Conservation (phyloP, 352 stramenopile genomes). For the Globisporangium nodosum region DNA sequence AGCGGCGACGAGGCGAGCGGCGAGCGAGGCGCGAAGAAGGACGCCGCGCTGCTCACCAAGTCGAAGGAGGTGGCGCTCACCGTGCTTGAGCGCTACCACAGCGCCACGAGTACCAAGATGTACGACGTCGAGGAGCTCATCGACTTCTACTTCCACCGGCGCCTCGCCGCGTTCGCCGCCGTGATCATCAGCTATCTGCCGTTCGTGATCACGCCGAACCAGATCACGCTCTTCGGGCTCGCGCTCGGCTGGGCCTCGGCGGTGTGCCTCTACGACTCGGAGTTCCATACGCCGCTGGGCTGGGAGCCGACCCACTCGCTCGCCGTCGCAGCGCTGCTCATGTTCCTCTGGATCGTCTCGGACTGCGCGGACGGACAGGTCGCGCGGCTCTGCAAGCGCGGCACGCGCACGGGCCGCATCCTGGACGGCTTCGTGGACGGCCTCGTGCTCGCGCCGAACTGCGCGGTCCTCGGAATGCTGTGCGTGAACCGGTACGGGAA, state of each 20-base stretch:
- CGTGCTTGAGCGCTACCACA: conserved; percentile 62
- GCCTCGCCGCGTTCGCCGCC: conserved; percentile 59
- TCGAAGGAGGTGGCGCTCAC: conserved; percentile 26
- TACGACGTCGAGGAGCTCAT: conserved; percentile 85
- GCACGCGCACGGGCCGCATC: conserved; percentile 76
- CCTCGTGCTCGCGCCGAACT: conserved; percentile 72
- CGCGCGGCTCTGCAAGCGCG: conserved; percentile 74
- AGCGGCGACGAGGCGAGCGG: conserved; percentile 32
- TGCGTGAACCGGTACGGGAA: conserved; percentile 52
- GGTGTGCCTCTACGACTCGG: conserved; percentile 72
- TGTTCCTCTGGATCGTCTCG: conserved; percentile 85
- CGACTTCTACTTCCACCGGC: conserved; percentile 81
- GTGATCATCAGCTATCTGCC: conserved; percentile 81
- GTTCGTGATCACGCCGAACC: conserved; percentile 81
- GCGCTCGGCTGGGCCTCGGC: conserved; percentile 63
- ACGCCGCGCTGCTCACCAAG: conserved; percentile 19
- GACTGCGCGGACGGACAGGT: conserved; percentile 81
- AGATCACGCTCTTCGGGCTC: conserved; percentile 81
- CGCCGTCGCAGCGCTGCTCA: conserved; percentile 42
- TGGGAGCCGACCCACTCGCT: conserved; percentile 59
- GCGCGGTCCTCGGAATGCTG: conserved; percentile 48
- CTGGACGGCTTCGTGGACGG: conserved; percentile 74
- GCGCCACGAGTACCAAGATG: conserved; percentile 77
- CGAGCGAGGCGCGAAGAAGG: conserved; percentile 9
- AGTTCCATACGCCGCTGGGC: conserved; percentile 65